Conservation (phyloP, 164 flowering plant genomes). For the Vitis rupestris region DNA sequence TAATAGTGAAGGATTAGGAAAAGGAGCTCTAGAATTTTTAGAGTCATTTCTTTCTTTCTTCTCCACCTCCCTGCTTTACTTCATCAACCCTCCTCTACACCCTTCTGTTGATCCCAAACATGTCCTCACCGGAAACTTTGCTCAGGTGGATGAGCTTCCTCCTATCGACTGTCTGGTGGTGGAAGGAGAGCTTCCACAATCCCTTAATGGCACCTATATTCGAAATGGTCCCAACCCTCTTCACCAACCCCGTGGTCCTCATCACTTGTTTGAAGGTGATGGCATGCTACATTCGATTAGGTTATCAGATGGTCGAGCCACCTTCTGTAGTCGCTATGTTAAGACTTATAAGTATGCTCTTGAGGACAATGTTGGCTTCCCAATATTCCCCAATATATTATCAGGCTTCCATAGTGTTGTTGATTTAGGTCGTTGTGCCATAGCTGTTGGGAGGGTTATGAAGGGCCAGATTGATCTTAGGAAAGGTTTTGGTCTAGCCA, state of each 20-base stretch:
- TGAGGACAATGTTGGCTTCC: neutral
- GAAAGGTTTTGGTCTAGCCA: constrained; percentile 19
- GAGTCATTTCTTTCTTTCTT: too few relatives aligned
- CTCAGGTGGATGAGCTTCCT: constrained; percentile 18
- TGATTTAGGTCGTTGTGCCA: neutral
- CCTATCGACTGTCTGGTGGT: constrained; percentile 9
- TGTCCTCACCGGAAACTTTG: constrained; percentile 19
- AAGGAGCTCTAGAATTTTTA: too few relatives aligned
- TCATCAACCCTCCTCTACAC: constrained; percentile 12
- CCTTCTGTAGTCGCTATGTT: constrained; percentile 12
- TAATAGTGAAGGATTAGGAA: too few relatives aligned
- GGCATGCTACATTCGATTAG: constrained; percentile 26
- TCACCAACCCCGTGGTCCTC: constrained; percentile 9
- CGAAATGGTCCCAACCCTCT: constrained; percentile 29
- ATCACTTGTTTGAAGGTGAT: constrained; percentile 26
- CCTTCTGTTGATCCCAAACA: constrained; percentile 17
- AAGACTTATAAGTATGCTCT: constrained; percentile 9
- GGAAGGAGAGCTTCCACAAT: constrained; percentile 11
- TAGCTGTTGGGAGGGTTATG: neutral
- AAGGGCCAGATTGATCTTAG: constrained; percentile 6
- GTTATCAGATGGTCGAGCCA: constrained; percentile 12
- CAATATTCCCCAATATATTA: constrained; percentile 12
- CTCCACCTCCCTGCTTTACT: too few relatives aligned
- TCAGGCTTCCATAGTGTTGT: constrained; percentile 7
- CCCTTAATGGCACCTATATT: constrained; percentile 16